Percentiles rank a stretch among this genome's conserved stretches.
Conservation (phyloP, 2,329 filamentous ascomycete species). For the Talaromyces sp. region DNA sequence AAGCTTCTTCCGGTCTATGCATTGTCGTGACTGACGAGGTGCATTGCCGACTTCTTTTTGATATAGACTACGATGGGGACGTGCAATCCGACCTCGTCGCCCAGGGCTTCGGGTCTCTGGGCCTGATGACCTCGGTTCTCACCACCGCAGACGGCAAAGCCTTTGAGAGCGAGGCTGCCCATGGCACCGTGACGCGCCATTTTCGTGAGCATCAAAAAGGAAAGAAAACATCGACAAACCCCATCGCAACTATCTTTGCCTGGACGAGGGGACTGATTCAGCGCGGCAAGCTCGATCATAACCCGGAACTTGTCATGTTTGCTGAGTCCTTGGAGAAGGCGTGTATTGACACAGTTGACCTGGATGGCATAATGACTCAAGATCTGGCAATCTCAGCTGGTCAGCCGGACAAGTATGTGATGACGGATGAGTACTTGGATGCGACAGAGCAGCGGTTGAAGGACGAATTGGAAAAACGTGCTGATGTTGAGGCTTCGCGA, state of each 20-base stretch:
- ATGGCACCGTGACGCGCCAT: slow-evolving; percentile 96
- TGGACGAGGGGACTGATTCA: slow-evolving; percentile 94
- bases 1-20: too few species aligned
- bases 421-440: slow-evolving; percentile 82
- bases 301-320: slow-evolving; percentile 83
- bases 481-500: too few species aligned
- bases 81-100: slow-evolving; percentile 98
- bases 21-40: too few species aligned
- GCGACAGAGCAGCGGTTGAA: slow-evolving; percentile 89
- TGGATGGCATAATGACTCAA: slow-evolving; percentile 98
- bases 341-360: slow-evolving; percentile 87
- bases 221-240: slow-evolving; percentile 94
- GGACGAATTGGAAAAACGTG: neutral
- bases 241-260: slow-evolving; percentile 97
- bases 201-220: slow-evolving; percentile 99
- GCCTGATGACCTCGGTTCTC: slow-evolving; percentile 96
- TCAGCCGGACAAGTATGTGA: slow-evolving; percentile 77
- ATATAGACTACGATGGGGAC: slow-evolving; percentile 89
- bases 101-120: slow-evolving; percentile 95
- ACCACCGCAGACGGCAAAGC: slow-evolving; percentile 95
- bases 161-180: slow-evolving; percentile 94
- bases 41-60: too few species aligned
- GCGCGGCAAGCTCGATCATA: slow-evolving; percentile 85
- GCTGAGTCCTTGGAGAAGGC: slow-evolving; percentile 88
- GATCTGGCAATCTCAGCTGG: slow-evolving; percentile 90